phyloP scores from a whole-genome alignment of 2,329 filamentous ascomycete species.

The Colletotrichum scovillei region DNA sequence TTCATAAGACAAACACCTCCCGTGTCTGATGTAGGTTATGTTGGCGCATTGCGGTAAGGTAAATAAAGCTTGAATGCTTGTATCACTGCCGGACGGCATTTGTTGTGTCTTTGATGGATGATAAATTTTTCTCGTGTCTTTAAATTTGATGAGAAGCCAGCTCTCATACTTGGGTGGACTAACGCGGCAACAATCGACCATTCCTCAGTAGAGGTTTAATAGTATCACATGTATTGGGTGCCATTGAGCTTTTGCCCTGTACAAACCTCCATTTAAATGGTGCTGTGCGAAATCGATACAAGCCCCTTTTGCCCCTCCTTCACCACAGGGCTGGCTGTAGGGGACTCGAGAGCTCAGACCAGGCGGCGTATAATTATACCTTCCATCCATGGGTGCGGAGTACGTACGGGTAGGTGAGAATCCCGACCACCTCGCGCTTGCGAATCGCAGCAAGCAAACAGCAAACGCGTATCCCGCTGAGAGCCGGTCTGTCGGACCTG shows the following conservation, averaged over 20 bases:
- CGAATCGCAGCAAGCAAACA: not conserved
- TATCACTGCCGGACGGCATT: not conserved
- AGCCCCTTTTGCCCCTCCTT: slow-evolving; percentile 21
- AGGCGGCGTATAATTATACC: not conserved
- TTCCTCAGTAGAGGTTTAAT: slow-evolving; percentile 17
- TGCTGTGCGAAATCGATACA: not conserved
- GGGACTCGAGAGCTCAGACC: slow-evolving; percentile 12
- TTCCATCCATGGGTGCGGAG: no score
- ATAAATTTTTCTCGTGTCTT: not conserved
- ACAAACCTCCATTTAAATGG: not conserved
- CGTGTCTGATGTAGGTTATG: not conserved
- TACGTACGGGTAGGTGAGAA: not conserved
- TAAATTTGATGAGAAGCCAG: not conserved
- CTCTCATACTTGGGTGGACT: not conserved
- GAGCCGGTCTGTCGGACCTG: slow-evolving; percentile 10
- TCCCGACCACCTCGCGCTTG: slow-evolving; percentile 5
- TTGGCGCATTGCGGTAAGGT: not conserved
- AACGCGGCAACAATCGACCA: slow-evolving; percentile 10
- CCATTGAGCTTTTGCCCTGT: not conserved
- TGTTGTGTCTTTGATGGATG: not conserved
- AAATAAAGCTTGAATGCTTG: not conserved
- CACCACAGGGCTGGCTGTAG: slow-evolving; percentile 30
- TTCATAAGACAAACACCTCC: not conserved
- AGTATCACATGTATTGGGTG: not conserved
- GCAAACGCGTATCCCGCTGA: slow-evolving; percentile 13